A percentile compares a stretch with the other conserved stretches of the same genome.
Conservation (phyloP, 1,284 basidiomycete genomes). For the Boletus calvinii region DNA sequence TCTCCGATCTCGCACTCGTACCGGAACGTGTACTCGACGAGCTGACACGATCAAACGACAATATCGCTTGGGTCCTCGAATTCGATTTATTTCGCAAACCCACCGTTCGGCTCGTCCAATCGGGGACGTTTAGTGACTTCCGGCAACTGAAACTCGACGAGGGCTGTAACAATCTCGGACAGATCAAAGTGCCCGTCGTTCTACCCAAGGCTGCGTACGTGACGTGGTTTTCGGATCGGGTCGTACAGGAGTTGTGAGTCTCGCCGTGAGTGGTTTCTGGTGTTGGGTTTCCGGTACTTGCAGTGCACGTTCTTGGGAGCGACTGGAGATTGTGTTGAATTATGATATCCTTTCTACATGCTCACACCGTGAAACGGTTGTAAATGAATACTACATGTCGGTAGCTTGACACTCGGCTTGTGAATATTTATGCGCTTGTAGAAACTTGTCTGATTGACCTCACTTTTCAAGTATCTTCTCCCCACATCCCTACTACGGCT, state of each 20-base stretch:
- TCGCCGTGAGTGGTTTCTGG: too few relatives aligned
- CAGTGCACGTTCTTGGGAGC: too few relatives aligned
- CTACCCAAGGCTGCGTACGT: background rate
- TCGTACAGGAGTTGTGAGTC: slow-evolving; percentile 6
- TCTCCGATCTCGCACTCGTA: background rate
- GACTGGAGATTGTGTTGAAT: too few relatives aligned
- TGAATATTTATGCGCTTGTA: too few relatives aligned
- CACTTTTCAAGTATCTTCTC: too few relatives aligned
- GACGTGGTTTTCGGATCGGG: slow-evolving; percentile 9
- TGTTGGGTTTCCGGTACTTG: too few relatives aligned
- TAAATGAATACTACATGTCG: too few relatives aligned
- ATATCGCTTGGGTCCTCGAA: background rate
- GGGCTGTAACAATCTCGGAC: slow-evolving; percentile 5
- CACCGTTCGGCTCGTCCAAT: slow-evolving; percentile 14
- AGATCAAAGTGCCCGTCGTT: slow-evolving; percentile 22
- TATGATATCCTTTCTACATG: too few relatives aligned
- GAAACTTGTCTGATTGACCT: too few relatives aligned
- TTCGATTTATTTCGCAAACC: slow-evolving; percentile 1
- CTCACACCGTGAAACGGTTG: too few relatives aligned
- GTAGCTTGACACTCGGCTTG: too few relatives aligned
- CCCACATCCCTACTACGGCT: too few relatives aligned
- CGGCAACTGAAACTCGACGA: slow-evolving; percentile 17
- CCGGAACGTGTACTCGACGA: slow-evolving; percentile 3
- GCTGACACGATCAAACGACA: slow-evolving; percentile 2
- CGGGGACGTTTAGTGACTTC: slow-evolving; percentile 5